Conservation (phyloP, 2,329 filamentous ascomycete genomes). For the Penicillium sp. region DNA sequence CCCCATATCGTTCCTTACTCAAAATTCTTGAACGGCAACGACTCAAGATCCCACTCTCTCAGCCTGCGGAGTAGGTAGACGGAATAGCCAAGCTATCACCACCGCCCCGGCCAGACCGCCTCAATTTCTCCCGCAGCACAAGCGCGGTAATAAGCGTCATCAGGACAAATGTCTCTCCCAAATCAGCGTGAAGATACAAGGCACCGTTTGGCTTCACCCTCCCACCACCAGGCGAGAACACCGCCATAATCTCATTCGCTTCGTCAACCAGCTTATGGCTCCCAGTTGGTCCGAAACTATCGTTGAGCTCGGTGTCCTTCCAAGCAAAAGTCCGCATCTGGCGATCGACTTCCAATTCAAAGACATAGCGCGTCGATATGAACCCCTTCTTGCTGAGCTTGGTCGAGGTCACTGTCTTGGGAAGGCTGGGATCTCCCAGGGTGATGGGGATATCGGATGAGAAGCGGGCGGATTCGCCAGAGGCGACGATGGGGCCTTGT, state of each 20-base stretch:
- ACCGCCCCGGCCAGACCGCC: not conserved
- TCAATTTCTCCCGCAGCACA: slow-evolving; percentile 3
- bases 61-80: not conserved
- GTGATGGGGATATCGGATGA: slow-evolving; percentile 7
- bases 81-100: not conserved
- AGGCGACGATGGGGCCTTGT: slow-evolving; percentile 2
- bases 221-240: slow-evolving; percentile 6
- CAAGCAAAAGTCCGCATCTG: slow-evolving; percentile 1
- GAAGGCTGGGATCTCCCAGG: not conserved
- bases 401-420: not conserved
- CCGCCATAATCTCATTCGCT: not conserved
- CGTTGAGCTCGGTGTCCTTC: slow-evolving; percentile 1
- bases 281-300: not conserved
- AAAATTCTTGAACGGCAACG: too few species aligned
- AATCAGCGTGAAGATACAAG: not conserved
- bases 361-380: not conserved
- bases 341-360: not conserved
- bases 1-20: too few species aligned
- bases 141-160: slow-evolving; percentile 1
- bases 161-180: not conserved
- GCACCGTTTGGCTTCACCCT: not conserved
- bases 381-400: slow-evolving; percentile 7
- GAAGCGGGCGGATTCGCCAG: not conserved
- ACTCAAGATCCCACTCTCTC: too few species aligned
- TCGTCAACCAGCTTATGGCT: slow-evolving; percentile 6